Evolutionary conservation across 805 yeast species (phyloP).

Genomic region (Spencermartinsiella europaea): DNA sequence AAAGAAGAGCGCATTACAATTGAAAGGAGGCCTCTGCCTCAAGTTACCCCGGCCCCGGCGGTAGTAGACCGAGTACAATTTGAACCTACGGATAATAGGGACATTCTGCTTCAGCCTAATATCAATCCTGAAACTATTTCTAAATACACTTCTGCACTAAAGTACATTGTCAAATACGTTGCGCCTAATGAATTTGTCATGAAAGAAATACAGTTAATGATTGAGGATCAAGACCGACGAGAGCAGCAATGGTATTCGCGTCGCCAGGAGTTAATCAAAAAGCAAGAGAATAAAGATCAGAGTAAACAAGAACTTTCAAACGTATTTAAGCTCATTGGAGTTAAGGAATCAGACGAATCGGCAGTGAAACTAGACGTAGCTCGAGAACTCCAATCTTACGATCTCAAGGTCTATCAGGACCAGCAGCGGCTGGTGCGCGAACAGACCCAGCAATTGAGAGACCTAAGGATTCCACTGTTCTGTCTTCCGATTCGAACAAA

Average conservation of each 20-base stretch:
- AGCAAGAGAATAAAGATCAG: slow-evolving; percentile 8
- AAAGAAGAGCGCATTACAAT: neutral
- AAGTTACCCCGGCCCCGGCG: neutral
- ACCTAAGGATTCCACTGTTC: slow-evolving; percentile 20
- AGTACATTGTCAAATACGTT: slow-evolving; percentile 17
- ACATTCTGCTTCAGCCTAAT: too few relatives aligned
- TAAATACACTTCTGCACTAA: slow-evolving; percentile 18
- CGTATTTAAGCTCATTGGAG: slow-evolving; percentile 15
- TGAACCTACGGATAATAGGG: neutral
- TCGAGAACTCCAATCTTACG: slow-evolving; percentile 13
- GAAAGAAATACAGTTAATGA: slow-evolving; percentile 12
- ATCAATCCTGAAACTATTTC: slow-evolving; percentile 16
- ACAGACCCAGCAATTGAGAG: slow-evolving; percentile 9
- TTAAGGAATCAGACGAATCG: neutral
- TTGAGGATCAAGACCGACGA: slow-evolving; percentile 16
- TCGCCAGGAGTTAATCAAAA: slow-evolving; percentile 9
- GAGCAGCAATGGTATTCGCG: slow-evolving; percentile 18
- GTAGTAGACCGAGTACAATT: neutral
- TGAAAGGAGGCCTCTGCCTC: neutral
- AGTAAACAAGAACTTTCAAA: slow-evolving; percentile 11
- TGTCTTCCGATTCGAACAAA: neutral
- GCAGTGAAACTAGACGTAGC: neutral
- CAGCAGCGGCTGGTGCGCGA: slow-evolving; percentile 5
- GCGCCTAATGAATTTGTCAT: slow-evolving; percentile 11
- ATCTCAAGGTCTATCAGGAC: slow-evolving; percentile 13